Evolutionary conservation across 2,329 filamentous ascomycete genomes (phyloP).

Genomic region (Venturia carpophila): DNA sequence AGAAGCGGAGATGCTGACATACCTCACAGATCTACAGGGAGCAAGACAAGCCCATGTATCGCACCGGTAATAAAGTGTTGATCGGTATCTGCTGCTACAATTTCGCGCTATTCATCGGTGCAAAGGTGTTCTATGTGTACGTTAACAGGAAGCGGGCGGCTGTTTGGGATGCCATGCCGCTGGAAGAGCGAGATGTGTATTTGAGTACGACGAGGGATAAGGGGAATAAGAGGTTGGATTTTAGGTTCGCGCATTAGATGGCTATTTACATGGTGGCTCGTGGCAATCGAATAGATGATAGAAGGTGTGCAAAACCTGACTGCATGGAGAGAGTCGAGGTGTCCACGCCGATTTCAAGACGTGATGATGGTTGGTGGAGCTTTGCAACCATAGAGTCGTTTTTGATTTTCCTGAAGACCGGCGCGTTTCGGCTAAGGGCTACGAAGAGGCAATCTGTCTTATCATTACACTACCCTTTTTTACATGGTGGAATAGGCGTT

Average conservation of each 20-base stretch:
- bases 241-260: conserved; percentile 16
- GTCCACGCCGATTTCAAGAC: too few species aligned
- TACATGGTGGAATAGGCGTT: conserved; percentile 48
- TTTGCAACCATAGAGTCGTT: too few species aligned
- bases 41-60: conserved; percentile 44
- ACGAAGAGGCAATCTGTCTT: too few species aligned
- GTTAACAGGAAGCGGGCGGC: conserved; percentile 38
- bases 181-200: conserved; percentile 30
- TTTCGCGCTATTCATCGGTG: conserved; percentile 43
- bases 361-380: too few species aligned
- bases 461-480: too few species aligned
- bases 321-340: too few species aligned
- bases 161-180: conserved; percentile 29
- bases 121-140: conserved; percentile 47
- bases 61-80: conserved; percentile 46
- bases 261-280: background rate
- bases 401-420: too few species aligned
- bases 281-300: too few species aligned
- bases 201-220: conserved; percentile 30
- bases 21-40: conserved; percentile 42
- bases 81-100: conserved; percentile 44
- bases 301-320: too few species aligned
- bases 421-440: too few species aligned
- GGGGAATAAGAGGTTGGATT: conserved; percentile 28
- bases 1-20: background rate